phyloP scores from a whole-genome alignment of 441 rosid genomes.

The Lagerstroemia fauriei region DNA sequence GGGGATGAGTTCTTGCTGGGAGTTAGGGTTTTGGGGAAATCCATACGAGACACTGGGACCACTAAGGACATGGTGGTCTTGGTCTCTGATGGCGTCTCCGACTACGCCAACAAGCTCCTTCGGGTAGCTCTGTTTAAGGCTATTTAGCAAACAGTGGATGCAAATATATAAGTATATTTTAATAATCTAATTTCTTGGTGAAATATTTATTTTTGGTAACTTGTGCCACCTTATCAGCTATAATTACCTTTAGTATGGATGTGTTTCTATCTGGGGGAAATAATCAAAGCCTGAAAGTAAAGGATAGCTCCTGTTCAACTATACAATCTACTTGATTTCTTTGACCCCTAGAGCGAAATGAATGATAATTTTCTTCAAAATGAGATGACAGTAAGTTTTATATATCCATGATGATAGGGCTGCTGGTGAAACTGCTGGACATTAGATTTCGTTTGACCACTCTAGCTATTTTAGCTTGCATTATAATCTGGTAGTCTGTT shows the following conservation, averaged over 20 bases:
- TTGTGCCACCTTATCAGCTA: not conserved
- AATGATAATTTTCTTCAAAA: not conserved
- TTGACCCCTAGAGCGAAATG: not conserved
- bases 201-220: not conserved
- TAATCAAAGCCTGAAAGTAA: not conserved
- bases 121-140: constrained; percentile 38
- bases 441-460: not conserved
- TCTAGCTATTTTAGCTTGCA: not conserved
- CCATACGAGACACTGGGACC: constrained; percentile 77
- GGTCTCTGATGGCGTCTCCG: constrained; percentile 90
- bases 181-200: not conserved
- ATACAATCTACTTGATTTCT: not conserved
- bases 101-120: constrained; percentile 65
- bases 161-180: not conserved
- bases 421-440: not conserved
- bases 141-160: not conserved
- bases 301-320: not conserved
- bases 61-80: constrained; percentile 76
- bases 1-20: constrained; percentile 94
- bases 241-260: not conserved
- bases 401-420: not conserved
- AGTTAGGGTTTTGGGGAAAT: constrained; percentile 88
- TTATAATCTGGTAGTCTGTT: not conserved
- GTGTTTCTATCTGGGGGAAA: not conserved
- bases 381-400: not conserved